Evolutionary conservation across 179 eudicot genomes (phyloP).

Genomic region (Corrigiola litoralis): DNA sequence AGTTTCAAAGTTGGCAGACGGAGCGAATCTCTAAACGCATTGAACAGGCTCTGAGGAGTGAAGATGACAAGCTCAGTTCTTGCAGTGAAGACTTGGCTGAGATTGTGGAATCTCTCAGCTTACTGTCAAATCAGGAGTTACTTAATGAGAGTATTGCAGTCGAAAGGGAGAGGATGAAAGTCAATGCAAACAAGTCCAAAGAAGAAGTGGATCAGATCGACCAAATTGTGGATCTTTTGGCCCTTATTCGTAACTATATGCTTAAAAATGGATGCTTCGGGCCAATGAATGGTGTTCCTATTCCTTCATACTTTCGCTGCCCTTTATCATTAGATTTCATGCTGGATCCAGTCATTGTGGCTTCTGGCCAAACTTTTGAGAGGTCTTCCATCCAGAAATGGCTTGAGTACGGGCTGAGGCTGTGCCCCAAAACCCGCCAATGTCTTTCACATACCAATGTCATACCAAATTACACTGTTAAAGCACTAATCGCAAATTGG

Average conservation of each 20-base stretch:
- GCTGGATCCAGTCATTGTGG: slow-evolving; percentile 85
- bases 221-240: slow-evolving; percentile 42
- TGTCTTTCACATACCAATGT: slow-evolving; percentile 61
- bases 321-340: slow-evolving; percentile 76
- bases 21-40: slow-evolving; percentile 47
- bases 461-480: slow-evolving; percentile 79
- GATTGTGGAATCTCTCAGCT: slow-evolving; percentile 48
- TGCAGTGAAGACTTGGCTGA: slow-evolving; percentile 32
- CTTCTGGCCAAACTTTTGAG: slow-evolving; percentile 91
- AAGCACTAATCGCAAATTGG: slow-evolving; percentile 80
- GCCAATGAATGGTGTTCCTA: slow-evolving; percentile 37
- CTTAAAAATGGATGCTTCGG: slow-evolving; percentile 44
- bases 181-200: slow-evolving; percentile 27
- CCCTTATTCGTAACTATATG: slow-evolving; percentile 48
- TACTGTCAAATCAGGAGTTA: slow-evolving; percentile 55
- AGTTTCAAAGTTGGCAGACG: slow-evolving; percentile 53
- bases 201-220: slow-evolving; percentile 41
- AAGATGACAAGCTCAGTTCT: slow-evolving; percentile 35
- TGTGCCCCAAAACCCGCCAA: slow-evolving; percentile 72
- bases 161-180: slow-evolving; percentile 62
- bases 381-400: slow-evolving; percentile 70
- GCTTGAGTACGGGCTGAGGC: slow-evolving; percentile 60
- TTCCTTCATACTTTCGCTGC: slow-evolving; percentile 77
- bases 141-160: slow-evolving; percentile 68
- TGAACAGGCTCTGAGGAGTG: slow-evolving; percentile 46